phyloP scores from a whole-genome alignment of 352 stramenopile species.

The Phytophthora fragariae region DNA sequence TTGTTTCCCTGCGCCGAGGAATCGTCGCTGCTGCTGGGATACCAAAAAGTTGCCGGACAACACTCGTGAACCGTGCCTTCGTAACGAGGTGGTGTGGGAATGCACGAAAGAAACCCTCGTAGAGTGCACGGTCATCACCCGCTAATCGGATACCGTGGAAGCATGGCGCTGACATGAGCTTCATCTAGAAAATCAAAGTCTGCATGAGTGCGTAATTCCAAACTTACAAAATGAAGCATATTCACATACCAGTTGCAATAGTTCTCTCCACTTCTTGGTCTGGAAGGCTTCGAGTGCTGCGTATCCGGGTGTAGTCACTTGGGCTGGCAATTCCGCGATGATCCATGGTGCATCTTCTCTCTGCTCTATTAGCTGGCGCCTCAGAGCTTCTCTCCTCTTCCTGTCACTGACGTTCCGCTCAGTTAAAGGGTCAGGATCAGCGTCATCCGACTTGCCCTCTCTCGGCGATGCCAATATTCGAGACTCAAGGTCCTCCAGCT shows the following conservation, averaged over 20 bases:
- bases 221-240: not conserved
- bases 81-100: conserved; percentile 75
- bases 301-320: conserved; percentile 34
- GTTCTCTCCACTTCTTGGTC: conserved; percentile 68
- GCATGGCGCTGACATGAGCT: conserved; percentile 44
- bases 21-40: conserved; percentile 33
- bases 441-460: conserved; percentile 10
- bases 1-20: conserved; percentile 32
- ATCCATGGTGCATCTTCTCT: conserved; percentile 34
- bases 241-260: conserved; percentile 51
- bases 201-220: not conserved
- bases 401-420: conserved; percentile 7
- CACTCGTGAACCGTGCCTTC: conserved; percentile 71
- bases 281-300: conserved; percentile 72
- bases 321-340: conserved; percentile 25
- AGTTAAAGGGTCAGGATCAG: conserved; percentile 7
- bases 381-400: conserved; percentile 10
- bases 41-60: conserved; percentile 65
- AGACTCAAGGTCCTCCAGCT: conserved; percentile 20
- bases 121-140: conserved; percentile 69
- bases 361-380: conserved; percentile 13
- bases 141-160: conserved; percentile 64
- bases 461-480: conserved; percentile 14
- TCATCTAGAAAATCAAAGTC: conserved; percentile 32
- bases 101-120: conserved; percentile 73